Conservation (phyloP, 192 early-diverging fungal genomes). For the Mortierella antarctica region DNA sequence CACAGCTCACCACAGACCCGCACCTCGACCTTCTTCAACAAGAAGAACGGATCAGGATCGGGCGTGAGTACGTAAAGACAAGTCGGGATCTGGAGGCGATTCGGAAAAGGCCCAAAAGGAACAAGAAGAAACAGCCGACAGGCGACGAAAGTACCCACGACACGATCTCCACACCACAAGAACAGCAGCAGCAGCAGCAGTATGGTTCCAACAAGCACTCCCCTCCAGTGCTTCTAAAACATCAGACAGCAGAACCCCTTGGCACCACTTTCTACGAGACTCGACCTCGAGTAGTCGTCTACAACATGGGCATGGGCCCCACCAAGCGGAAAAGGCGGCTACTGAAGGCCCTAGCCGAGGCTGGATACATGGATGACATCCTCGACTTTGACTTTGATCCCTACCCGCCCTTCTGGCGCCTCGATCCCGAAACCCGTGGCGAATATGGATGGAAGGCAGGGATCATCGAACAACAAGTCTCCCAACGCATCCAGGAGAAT, state of each 20-base stretch:
- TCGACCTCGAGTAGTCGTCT: slow-evolving; percentile 54
- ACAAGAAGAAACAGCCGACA: not conserved
- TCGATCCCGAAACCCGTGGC: slow-evolving; percentile 52
- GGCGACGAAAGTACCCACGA: not conserved
- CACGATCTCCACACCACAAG: slow-evolving; percentile 3
- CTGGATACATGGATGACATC: slow-evolving; percentile 53
- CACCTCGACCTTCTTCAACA: not conserved
- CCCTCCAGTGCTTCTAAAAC: not conserved
- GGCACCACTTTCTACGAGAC: slow-evolving; percentile 19
- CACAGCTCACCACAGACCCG: slow-evolving; percentile 14
- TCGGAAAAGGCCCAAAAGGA: not conserved
- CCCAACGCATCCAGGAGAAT: too few relatives aligned
- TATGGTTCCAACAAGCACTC: not conserved
- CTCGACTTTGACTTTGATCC: slow-evolving; percentile 51
- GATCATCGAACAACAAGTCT: slow-evolving; percentile 26
- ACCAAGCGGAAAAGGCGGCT: slow-evolving; percentile 30
- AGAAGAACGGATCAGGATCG: not conserved
- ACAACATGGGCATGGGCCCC: slow-evolving; percentile 60
- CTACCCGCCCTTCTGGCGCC: slow-evolving; percentile 60
- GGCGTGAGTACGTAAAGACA: not conserved
- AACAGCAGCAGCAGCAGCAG: slow-evolving; percentile 8
- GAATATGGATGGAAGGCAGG: slow-evolving; percentile 68
- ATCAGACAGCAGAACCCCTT: not conserved
- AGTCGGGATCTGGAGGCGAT: slow-evolving; percentile 13
- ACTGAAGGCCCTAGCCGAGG: slow-evolving; percentile 42